Evolutionary conservation across 371 early-diverging fungal species (phyloP), one percentile per base, ranked within the genome.

Genomic region (Mucor saturninus): DNA sequence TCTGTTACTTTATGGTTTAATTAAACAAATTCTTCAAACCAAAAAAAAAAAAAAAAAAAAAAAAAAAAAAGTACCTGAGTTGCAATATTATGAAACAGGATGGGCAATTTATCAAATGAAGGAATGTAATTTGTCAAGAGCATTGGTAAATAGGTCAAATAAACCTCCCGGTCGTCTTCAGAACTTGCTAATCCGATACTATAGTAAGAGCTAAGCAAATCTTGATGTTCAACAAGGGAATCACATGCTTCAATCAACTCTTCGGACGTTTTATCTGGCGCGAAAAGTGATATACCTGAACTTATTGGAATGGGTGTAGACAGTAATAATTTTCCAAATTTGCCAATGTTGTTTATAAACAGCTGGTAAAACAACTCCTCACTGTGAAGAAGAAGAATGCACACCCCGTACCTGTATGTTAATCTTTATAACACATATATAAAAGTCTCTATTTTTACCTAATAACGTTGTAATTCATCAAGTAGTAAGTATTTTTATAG

Each of bases 361-460:
- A 89, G 69, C 68, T 95, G 94, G 71, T 93, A 93, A 64, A 95
- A 93, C 38, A 93, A 76, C 53, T 89, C 88, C 48, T 84, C 83
- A 68, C 91, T 92, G 45, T 9, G 13, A 32, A 28, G 40, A n/a
- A 21, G 21, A 21, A 21, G 1, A 21, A 21, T 0, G 21, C 21
- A 21, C 21, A 21, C 21, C 21, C 21, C 21, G 21, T 21, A 21
- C 21, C 2, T 14, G 21, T 37, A 21, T 7, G 9, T 7, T 46
- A 46, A 46, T 21, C 21, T 21, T 21, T 21, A 7, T 3, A 8
- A 46, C 2, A 46, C 21, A 15, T 13, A 10, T n/a, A 0, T 43
- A 1, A n/a, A 5, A n/a, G 13, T 46, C 21, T 7, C 15, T 26
- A 21, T 21, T 21, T 21, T 52, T 75, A 86, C 90, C 85, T 83